A percentile compares a stretch with the other conserved stretches of the same genome.
Conservation (phyloP, 148 eudicot species). For the Selenicereus undatus region DNA sequence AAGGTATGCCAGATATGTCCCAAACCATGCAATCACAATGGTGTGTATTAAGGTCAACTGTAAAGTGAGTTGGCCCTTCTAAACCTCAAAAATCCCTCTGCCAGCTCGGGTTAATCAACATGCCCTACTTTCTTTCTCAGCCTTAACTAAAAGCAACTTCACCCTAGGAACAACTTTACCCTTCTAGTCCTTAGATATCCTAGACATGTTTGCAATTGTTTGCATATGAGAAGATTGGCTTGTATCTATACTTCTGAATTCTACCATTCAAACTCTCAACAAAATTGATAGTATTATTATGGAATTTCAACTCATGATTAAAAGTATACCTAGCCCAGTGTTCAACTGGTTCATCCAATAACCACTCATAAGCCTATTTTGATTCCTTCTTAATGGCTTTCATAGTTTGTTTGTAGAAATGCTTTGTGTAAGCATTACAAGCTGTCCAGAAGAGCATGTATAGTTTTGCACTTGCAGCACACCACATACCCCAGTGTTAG, state of each 20-base stretch:
- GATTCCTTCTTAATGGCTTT: too few relatives aligned
- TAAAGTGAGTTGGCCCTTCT: background rate
- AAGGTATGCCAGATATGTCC: too few relatives aligned
- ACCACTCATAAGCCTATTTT: too few relatives aligned
- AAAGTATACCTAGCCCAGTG: too few relatives aligned
- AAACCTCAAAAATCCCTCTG: background rate
- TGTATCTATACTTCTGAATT: background rate
- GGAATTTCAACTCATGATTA: background rate
- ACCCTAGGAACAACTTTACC: background rate
- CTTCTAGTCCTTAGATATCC: background rate
- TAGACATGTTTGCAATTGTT: background rate
- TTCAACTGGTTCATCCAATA: too few relatives aligned
- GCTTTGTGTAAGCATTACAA: too few relatives aligned
- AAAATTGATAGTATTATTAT: background rate
- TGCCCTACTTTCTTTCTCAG: background rate
- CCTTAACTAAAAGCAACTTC: background rate
- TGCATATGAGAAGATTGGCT: background rate
- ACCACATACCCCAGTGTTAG: too few relatives aligned
- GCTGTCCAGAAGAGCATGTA: background rate
- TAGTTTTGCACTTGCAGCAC: background rate
- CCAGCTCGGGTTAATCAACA: background rate
- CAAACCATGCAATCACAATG: too few relatives aligned
- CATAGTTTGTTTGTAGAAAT: too few relatives aligned
- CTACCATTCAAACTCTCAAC: background rate
- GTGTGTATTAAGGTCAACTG: too few relatives aligned